Evolutionary conservation across 192 early-diverging fungal species (phyloP).

Genomic region (Chytriomyces sp.): DNA sequence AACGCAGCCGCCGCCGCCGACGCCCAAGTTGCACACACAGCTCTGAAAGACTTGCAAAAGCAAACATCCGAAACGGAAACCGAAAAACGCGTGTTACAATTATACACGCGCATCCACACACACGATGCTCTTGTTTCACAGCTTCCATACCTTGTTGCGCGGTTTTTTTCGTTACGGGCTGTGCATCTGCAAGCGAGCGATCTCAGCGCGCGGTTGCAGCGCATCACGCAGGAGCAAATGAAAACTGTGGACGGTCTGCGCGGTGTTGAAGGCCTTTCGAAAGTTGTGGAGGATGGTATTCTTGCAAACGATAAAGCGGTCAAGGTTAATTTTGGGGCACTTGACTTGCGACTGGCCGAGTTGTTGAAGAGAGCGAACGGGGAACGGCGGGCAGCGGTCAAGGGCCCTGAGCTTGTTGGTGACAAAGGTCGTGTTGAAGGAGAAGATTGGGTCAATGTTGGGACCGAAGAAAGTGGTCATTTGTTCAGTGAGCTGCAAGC

Average conservation of each 20-base stretch:
- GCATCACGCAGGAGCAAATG: slow-evolving; percentile 16
- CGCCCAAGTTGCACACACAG: slow-evolving; percentile 1
- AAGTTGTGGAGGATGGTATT: slow-evolving; percentile 20
- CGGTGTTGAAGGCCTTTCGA: slow-evolving; percentile 12
- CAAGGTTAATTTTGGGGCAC: slow-evolving; percentile 1
- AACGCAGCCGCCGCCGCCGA: background rate
- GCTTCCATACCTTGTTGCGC: slow-evolving; percentile 9
- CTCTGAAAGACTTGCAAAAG: background rate
- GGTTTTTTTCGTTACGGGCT: slow-evolving; percentile 4
- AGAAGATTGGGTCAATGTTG: background rate
- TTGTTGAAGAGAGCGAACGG: background rate
- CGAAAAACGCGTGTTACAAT: slow-evolving; percentile 14
- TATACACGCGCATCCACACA: slow-evolving; percentile 4
- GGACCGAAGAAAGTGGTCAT: background rate
- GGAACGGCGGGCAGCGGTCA: background rate
- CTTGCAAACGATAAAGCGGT: slow-evolving; percentile 4
- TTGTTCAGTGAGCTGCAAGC: too few species aligned
- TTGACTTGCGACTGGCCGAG: slow-evolving; percentile 5
- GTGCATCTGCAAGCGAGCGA: slow-evolving; percentile 8
- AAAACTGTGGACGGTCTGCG: slow-evolving; percentile 20
- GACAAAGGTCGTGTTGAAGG: background rate
- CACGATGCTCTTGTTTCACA: background rate
- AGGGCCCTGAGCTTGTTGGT: background rate
- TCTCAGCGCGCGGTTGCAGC: slow-evolving; percentile 3
- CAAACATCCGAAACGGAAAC: slow-evolving; percentile 25